A percentile compares a stretch with the other conserved stretches of the same genome.
These are phyloP conservation scores for Trichoderma oligosporum DNA, from an alignment of 2,329 filamentous ascomycete genomes.

Conservation along the genomic window DNA sequence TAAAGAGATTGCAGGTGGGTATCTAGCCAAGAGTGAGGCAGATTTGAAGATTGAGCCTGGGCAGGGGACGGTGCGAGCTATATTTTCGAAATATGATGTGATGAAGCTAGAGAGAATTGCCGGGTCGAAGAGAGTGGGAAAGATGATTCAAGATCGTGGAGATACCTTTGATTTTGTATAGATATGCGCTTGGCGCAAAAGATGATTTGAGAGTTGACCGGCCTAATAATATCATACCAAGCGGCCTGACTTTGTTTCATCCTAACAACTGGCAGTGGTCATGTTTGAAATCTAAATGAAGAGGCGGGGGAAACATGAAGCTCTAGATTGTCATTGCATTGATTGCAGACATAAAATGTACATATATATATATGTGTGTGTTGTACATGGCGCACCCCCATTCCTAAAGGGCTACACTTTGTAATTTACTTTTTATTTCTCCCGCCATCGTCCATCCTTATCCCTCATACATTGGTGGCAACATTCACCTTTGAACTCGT, in stretches of 20 bases:
- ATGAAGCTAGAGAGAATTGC: constrained; percentile 86
- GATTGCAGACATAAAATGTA: constrained; percentile 12
- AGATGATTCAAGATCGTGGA: constrained; percentile 76
- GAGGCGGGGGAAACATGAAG: no score
- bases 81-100: constrained; percentile 88
- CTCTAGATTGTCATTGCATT: not conserved
- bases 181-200: not conserved
- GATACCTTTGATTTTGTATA: constrained; percentile 95
- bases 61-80: constrained; percentile 55
- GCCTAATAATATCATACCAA: not conserved
- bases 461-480: not conserved
- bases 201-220: not conserved
- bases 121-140: constrained; percentile 72
- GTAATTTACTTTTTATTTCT: not conserved
- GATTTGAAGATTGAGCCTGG: constrained; percentile 53
- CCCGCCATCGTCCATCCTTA: not conserved
- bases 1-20: constrained; percentile 68
- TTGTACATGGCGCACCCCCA: constrained; percentile 18
- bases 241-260: not conserved
- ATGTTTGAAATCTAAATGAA: no score
- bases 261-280: no score
- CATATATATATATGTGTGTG: constrained; percentile 5
- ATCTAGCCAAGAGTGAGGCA: constrained; percentile 57
- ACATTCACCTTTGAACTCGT: constrained; percentile 17
- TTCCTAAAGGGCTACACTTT: not conserved